Evolutionary conservation across 2,329 filamentous ascomycete species (phyloP), one percentile per base, ranked within the genome.

Genomic region (Fusarium pseudocircinatum): DNA sequence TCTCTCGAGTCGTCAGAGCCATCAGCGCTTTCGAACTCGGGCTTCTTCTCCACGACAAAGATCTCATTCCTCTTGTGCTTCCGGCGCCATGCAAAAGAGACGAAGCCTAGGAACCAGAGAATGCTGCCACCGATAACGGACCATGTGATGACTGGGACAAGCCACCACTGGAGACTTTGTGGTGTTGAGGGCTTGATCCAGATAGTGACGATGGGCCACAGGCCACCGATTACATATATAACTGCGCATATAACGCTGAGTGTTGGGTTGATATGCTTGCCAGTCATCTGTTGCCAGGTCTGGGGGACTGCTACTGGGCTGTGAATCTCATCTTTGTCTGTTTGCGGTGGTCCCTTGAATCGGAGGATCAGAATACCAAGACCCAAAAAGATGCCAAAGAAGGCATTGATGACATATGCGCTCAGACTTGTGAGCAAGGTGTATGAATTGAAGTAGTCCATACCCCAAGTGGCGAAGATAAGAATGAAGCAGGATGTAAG

Each of bases 81-180:
- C 6, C 75, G 77, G 26, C 72, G 73, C 67, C 75, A 75, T 1
- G 81, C 81, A 20, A 80, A 70, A 11, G 73, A 70, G 7, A 81
- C 36, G 62, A 82, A 82, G n/a, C 81, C 81, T 2, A 82, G 58
- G 67, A 79, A 82, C 81, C 81, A 82, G 7, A 79, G 53, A n/a
- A 72, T 28, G 11, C 78, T 77, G 9, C 77, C 65, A 7, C 43
- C 74, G 12, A 82, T 76, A 56, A 82, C 65, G 24, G 73, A 60
- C 78, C 80, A 81, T 7, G 78, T 78, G 26, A 82, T 78, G 6
- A 75, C 67, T 1, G 81, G 81, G 8, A 81, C 71, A 20, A 81
- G 67, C 69, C 71, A 82, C 81, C 81, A 82, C 7, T 34, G 62
- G 56, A 77, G 60, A 34, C 39, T 54, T 52, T 69, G 44, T 11